A percentile compares a stretch with the other conserved stretches of the same genome.
Conservation (phyloP, 2,329 filamentous ascomycete genomes). For the Bipolaris gigantea region DNA sequence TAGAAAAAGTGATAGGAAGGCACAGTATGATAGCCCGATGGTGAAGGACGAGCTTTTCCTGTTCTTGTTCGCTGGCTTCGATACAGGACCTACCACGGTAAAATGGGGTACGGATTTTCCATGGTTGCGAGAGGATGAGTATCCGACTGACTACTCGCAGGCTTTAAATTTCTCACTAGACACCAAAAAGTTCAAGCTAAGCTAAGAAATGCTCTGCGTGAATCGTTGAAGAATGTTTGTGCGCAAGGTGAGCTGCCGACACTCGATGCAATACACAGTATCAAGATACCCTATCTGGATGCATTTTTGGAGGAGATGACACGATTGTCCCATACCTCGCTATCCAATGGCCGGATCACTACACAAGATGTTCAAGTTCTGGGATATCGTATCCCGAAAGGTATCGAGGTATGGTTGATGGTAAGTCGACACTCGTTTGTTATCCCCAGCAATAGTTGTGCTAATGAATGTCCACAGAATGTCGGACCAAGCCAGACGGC, state of each 20-base stretch:
- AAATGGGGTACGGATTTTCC: not conserved
- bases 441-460: not conserved
- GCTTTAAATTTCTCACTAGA: not conserved
- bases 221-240: not conserved
- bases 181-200: not conserved
- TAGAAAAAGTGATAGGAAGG: not conserved
- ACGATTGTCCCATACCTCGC: not conserved
- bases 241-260: not conserved
- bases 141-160: not conserved
- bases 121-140: not conserved
- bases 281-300: not conserved
- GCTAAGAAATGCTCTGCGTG: not conserved
- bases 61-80: not conserved
- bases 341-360: not conserved
- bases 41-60: not conserved
- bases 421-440: not conserved
- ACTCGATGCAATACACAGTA: not conserved
- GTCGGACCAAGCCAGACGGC: not conserved
- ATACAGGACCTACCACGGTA: not conserved
- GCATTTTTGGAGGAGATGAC: not conserved
- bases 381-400: not conserved
- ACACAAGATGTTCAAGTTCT: not conserved
- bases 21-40: not conserved
- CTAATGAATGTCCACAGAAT: not conserved
- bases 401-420: not conserved